These are phyloP conservation scores for Exophiala phaeomuriformis DNA, from an alignment of 2,329 filamentous ascomycete genomes.

Conservation along the genomic window DNA sequence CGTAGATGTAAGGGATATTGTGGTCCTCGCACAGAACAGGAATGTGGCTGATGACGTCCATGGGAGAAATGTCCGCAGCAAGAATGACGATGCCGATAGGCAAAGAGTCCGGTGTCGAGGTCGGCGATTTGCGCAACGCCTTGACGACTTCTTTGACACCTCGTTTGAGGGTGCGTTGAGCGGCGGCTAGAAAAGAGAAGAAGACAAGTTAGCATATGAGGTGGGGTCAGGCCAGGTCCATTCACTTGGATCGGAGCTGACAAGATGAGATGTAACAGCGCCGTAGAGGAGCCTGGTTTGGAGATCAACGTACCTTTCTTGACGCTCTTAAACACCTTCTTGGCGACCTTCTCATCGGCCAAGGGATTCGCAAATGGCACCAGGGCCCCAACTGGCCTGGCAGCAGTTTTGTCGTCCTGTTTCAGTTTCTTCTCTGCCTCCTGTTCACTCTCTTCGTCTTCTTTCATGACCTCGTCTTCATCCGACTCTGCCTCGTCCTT, in stretches of 20 bases:
- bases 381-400: conserved; percentile 39
- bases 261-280: background rate
- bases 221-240: background rate
- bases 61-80: conserved; percentile 93
- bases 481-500: conserved; percentile 11
- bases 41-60: conserved; percentile 97
- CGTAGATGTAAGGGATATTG: conserved; percentile 93
- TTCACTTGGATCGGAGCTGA: background rate
- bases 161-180: conserved; percentile 90
- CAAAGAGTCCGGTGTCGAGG: conserved; percentile 46
- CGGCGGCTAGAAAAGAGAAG: conserved; percentile 59
- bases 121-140: conserved; percentile 85
- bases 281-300: background rate
- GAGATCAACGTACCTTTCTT: conserved; percentile 39
- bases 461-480: conserved; percentile 11
- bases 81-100: conserved; percentile 77
- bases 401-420: conserved; percentile 16
- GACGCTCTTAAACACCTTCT: conserved; percentile 47
- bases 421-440: conserved; percentile 11
- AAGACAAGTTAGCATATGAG: background rate
- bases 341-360: conserved; percentile 45
- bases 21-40: conserved; percentile 98
- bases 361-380: conserved; percentile 46
- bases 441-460: conserved; percentile 19
- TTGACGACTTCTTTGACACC: conserved; percentile 99